These are phyloP conservation scores for Silene vulgaris DNA, from an alignment of 179 eudicot species.

Conservation along the genomic window DNA sequence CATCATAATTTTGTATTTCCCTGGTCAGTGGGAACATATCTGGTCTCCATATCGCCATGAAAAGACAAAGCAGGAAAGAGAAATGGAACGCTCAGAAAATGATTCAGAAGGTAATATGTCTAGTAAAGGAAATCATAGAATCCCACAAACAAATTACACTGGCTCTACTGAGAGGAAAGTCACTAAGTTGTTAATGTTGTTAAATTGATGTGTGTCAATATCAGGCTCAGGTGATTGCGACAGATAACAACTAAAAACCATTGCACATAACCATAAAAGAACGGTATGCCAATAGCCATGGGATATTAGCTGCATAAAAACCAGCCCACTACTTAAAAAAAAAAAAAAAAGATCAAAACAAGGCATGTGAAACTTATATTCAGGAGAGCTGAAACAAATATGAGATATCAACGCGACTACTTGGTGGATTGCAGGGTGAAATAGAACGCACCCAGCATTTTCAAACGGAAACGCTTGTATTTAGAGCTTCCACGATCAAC, in stretches of 20 bases:
- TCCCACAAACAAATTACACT: constrained; percentile 6
- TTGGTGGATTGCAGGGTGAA: constrained; percentile 14
- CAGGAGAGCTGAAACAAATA: not conserved
- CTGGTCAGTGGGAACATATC: not conserved
- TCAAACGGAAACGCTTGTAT: constrained; percentile 88
- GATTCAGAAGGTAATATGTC: not conserved
- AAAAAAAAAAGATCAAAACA: not conserved
- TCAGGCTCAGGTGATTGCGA: constrained; percentile 4
- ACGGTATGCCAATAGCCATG: not conserved
- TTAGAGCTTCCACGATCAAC: constrained; percentile 66
- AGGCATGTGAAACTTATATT: not conserved
- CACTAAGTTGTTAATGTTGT: not conserved
- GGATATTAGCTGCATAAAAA: not conserved
- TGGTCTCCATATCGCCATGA: not conserved
- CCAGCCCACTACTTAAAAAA: not conserved
- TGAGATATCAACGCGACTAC: not conserved
- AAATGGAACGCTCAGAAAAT: not conserved
- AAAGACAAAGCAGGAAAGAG: not conserved
- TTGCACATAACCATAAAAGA: not conserved
- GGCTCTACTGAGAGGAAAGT: not conserved
- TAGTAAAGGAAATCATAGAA: not conserved
- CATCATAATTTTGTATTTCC: not conserved
- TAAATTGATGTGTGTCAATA: not conserved
- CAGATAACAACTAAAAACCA: constrained; percentile 7
- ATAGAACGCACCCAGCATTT: constrained; percentile 48